Evolutionary conservation across 1,139 yeast species (phyloP).

Genomic region (Suhomyces anneliseae): DNA sequence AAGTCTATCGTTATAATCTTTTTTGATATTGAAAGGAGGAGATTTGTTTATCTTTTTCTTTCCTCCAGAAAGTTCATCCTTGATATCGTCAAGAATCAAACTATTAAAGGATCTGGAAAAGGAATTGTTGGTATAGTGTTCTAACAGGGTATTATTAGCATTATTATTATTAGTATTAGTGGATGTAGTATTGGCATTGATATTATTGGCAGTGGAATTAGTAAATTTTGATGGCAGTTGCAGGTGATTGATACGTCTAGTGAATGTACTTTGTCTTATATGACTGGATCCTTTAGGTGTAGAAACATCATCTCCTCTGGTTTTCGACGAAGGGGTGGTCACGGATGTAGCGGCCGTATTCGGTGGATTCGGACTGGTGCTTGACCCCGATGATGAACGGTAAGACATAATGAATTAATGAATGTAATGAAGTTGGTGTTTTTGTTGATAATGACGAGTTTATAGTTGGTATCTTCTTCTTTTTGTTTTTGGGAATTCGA

Average conservation of each 20-base stretch:
- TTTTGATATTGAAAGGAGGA: slow-evolving; percentile 46
- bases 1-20: slow-evolving; percentile 29
- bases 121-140: slow-evolving; percentile 41
- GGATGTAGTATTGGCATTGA: background rate
- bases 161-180: no score
- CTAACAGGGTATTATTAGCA: slow-evolving; percentile 19
- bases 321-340: slow-evolving; percentile 15
- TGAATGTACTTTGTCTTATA: background rate
- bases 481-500: no score
- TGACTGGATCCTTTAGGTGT: slow-evolving; percentile 4
- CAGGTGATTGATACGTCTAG: background rate
- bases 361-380: slow-evolving; percentile 2
- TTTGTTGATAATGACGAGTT: no score
- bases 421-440: no score
- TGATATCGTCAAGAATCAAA: slow-evolving; percentile 42
- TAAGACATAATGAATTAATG: background rate
- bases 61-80: slow-evolving; percentile 20
- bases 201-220: background rate
- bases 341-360: slow-evolving; percentile 10
- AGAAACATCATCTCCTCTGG: background rate
- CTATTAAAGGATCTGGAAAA: slow-evolving; percentile 49
- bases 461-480: no score
- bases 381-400: background rate
- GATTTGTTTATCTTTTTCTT: slow-evolving; percentile 36
- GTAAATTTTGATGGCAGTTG: slow-evolving; percentile 10